Base-by-base conservation (phyloP, 2,329 filamentous ascomycete species). In the Sporothrix pseudoabietina region DNA sequence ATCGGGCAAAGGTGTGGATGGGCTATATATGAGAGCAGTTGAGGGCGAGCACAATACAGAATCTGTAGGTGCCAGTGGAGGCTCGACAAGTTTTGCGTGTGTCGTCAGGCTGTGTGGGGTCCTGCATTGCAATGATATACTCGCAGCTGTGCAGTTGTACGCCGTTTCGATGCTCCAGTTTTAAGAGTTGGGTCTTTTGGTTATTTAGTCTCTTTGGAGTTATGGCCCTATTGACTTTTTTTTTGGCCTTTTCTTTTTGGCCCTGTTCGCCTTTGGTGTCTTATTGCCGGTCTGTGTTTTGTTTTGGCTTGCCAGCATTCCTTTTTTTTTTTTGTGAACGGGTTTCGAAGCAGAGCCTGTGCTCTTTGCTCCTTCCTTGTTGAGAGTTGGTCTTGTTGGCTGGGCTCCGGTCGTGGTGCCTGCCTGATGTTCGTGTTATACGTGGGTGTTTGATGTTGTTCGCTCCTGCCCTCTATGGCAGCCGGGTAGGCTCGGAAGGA, bases 1-100 rank as follows among this genome's bases (percentile, higher is more conserved):
- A 72, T 55, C 57, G 32, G 57, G 57, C 8, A 41, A 71, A 65
- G 71, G 71, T 68, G 61, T 72, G 71, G 2, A 57, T 59, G 71
- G 71, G 70, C 71, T 68, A 68, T 57, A 72, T 72, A 68, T 52
- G 30, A 52, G 26, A 35, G 26, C 19, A 49, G 14, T 49, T 6
- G 44, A 49, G 44, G 14, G 14, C 14, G 35, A 32, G 65, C 26
- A 35, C 41, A 69, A 35, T 26, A 47, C 61, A 52, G 12, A 55
- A 9, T 26, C 59, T 26, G 63, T 3, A 35, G 41, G 26, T 49
- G 66, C 66, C 66, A 22, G 66, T 54, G 63, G 63, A 65, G 61
- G n/a, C 35, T 65, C 39, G 39, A 49, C 41, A 14, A 68, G 63
- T n/a, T 68, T 49, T 68, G 66, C 30, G 26, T 6, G 66, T 69